Evolutionary conservation across 2,329 filamentous ascomycete species (phyloP).

Genomic region (Fusarium drepaniforme): DNA sequence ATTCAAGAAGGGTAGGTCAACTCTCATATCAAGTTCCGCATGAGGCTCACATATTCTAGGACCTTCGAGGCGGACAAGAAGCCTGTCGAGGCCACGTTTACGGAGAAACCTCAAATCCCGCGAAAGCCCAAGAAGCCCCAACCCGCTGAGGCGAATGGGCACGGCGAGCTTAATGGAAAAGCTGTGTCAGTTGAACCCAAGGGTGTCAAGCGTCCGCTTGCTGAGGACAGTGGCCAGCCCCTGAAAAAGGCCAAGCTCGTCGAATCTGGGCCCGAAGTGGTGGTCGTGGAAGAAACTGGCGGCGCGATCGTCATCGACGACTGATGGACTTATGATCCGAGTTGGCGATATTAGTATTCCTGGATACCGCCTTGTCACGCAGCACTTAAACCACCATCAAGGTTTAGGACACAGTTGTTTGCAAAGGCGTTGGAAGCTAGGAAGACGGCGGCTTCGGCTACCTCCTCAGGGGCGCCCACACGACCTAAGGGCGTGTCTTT

Average conservation of each 20-base stretch:
- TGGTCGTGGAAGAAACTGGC: constrained; percentile 65
- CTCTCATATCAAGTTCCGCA: not conserved
- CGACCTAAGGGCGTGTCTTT: constrained; percentile 72
- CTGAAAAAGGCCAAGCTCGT: constrained; percentile 64
- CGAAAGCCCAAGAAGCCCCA: constrained; percentile 62
- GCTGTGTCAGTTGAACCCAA: constrained; percentile 49
- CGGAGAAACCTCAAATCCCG: constrained; percentile 63
- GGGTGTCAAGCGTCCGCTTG: constrained; percentile 60
- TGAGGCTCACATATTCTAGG: constrained; percentile 52
- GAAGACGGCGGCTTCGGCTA: constrained; percentile 86
- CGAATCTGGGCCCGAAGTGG: constrained; percentile 54
- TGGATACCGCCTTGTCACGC: constrained; percentile 53
- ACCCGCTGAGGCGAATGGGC: constrained; percentile 54
- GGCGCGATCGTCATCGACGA: constrained; percentile 77
- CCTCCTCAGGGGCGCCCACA: constrained; percentile 76
- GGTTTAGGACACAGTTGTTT: constrained; percentile 87
- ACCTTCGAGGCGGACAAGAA: constrained; percentile 60
- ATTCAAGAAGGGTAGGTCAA: constrained; percentile 70
- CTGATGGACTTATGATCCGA: constrained; percentile 47
- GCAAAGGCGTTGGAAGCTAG: constrained; percentile 83
- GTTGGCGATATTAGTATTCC: constrained; percentile 20
- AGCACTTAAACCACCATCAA: constrained; percentile 87
- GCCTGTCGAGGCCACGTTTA: constrained; percentile 63
- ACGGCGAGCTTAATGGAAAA: constrained; percentile 56
- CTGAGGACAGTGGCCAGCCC: constrained; percentile 56